Evolutionary conservation across 805 yeast genomes (phyloP), one percentile per base, ranked within the genome.

Genomic region (Kluyveromyces siamensis): DNA sequence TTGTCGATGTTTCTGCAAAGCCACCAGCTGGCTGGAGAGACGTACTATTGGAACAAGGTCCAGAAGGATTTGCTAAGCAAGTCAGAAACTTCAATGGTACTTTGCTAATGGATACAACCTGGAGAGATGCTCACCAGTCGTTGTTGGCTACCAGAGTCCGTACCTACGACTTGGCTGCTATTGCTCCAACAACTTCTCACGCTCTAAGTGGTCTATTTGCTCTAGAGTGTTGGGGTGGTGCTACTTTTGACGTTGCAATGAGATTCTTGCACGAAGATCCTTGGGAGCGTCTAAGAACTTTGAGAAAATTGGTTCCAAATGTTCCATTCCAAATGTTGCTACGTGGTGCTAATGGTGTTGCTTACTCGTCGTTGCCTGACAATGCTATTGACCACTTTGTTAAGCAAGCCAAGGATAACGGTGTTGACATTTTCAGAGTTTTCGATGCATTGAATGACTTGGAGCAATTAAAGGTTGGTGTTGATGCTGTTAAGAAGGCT

Each of bases 51-150:
- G 81, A 80, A 58, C 74, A 84, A 58, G 99, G 99, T 49, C 95
- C 99, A 30, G 93, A 77, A 48, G 86, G 74, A 33, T 93, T 93
- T 65, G 96, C 97, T 58, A 77, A 83, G 71, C 83, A 87, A 61
- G 96, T 93, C 51, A 81, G 97, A 67, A 68, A 72, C 16, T 82
- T 80, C 71, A 73, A 87, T 48, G 99, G 99, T 61, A 83, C 96
- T 56, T 74, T 93, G 68, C 72, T 93, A 61, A 93, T 95, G 87
- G 99, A 93, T 69, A 93, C 99, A 48, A 93, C 99, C 9, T 93
- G 99, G 99, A 88, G 99, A 81, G 99, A 93, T 71, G 99, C 99
- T 37, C 99, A 93, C 72, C 99, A 93, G 76, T 90, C 97, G 21
- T 73, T 93, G 59, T 76, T 93, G 63, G 99, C 99, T 9, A 93